These are phyloP conservation scores for Leccinum broughii DNA, from an alignment of 768 basidiomycete species.

Conservation along the genomic window DNA sequence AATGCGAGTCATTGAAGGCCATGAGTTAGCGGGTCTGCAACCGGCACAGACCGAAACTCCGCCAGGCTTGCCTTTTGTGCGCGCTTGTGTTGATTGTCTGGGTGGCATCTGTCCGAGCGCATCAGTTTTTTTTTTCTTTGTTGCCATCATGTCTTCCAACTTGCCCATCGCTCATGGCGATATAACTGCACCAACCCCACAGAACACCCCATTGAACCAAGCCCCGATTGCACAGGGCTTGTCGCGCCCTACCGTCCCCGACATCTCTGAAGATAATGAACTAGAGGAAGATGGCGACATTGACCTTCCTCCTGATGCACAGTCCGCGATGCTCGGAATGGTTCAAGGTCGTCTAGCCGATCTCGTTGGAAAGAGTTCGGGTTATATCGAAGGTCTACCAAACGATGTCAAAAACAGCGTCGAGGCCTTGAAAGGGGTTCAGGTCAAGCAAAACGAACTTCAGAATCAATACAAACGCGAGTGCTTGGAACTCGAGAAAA, in stretches of 20 bases:
- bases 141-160: constrained; percentile 62
- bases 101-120: constrained; percentile 17
- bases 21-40: not conserved
- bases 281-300: constrained; percentile 59
- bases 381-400: constrained; percentile 91
- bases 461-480: constrained; percentile 93
- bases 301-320: constrained; percentile 44
- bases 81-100: constrained; percentile 26
- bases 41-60: constrained; percentile 40
- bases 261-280: constrained; percentile 82
- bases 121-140: constrained; percentile 24
- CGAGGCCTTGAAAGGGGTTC: constrained; percentile 92
- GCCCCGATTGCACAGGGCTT: constrained; percentile 79
- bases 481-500: constrained; percentile 93
- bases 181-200: constrained; percentile 87
- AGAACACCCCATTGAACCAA: constrained; percentile 85
- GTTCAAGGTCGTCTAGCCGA: constrained; percentile 85
- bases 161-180: constrained; percentile 61
- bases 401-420: constrained; percentile 78
- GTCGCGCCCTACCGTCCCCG: constrained; percentile 86
- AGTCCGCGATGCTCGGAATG: constrained; percentile 75
- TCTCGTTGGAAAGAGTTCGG: constrained; percentile 89
- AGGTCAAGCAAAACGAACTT: constrained; percentile 86
- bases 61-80: constrained; percentile 28
- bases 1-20: not conserved